Base-by-base conservation (phyloP, 768 basidiomycete species). In the Trametes meyenii region DNA sequence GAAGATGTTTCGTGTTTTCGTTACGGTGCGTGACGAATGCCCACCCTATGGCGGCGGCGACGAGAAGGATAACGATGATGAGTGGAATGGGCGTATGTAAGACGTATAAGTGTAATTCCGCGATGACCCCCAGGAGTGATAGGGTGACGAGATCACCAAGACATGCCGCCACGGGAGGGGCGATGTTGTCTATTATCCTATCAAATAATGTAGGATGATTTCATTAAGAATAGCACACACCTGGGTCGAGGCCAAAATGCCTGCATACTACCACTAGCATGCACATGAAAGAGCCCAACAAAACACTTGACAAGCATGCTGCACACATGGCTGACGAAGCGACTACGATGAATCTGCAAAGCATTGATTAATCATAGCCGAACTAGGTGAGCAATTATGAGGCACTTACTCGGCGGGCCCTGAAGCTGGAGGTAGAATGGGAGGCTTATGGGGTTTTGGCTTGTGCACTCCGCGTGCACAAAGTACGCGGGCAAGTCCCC, bases 241-340 rank as follows among this genome's bases (percentile, higher is more conserved):
- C 96, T 57, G 97, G 97, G 74, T 99, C 90, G 43, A 88, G 83
- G 5, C 87, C 84, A 63, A 83, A 85, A 68, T 78, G 82, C 52
- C 92, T 79, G 71, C 94, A 95, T 0, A 90, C 53, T 21, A 98
- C 81, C 50, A 98, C 84, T 29, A 98, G 82, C 21, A 77, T 73
- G 68, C 89, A 92, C 94, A 98, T 98, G 75, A 99, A 97, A 0
- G 89, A 90, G 4, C 96, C 97, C 1, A 98, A 83, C 1, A 94
- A 68, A 3, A 90, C 73, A 64, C 89, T 86, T 11, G 91, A 92
- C 13, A 90, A 71, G 55, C 88, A 88, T 0, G 95, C 87, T 0
- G 94, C 84, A 14, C 88, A 81, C 89, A 96, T 94, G 0, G 89
- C 80, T 5, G 89, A 85, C 12, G 89, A 83, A 0, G 88, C 83